Conservation (phyloP, 148 eudicot species). For the Camellia sinensis region DNA sequence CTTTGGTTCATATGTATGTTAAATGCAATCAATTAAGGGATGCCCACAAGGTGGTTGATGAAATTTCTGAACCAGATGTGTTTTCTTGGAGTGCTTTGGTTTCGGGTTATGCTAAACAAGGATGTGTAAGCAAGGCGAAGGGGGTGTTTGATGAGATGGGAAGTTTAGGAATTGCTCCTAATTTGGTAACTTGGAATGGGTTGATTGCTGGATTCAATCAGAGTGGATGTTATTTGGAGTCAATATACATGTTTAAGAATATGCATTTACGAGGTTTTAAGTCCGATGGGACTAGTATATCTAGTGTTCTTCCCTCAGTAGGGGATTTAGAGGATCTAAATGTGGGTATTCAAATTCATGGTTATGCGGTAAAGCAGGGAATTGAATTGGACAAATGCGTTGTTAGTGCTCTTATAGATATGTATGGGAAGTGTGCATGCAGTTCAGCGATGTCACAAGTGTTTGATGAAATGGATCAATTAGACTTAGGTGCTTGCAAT, state of each 20-base stretch:
- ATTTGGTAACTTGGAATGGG: conserved; percentile 64
- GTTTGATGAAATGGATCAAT: conserved; percentile 39
- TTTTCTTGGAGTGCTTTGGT: conserved; percentile 72
- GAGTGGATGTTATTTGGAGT: conserved; percentile 44
- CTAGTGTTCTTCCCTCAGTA: conserved; percentile 54
- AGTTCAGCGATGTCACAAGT: conserved; percentile 43
- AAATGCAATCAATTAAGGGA: conserved; percentile 40
- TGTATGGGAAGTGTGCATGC: conserved; percentile 58
- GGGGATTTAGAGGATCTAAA: conserved; percentile 44
- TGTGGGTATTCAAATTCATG: conserved; percentile 49
- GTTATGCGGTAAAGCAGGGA: conserved; percentile 49
- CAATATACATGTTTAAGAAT: conserved; percentile 34
- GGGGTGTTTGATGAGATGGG: conserved; percentile 46
- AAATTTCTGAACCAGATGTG: conserved; percentile 60
- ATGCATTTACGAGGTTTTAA: conserved; percentile 47
- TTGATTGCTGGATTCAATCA: conserved; percentile 64
- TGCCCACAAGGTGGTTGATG: conserved; percentile 62
- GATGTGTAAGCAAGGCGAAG: conserved; percentile 46
- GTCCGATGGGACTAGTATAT: conserved; percentile 51
- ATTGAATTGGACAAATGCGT: conserved; percentile 42
- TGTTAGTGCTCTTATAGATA: conserved; percentile 49
- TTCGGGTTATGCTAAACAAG: conserved; percentile 79
- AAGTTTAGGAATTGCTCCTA: conserved; percentile 51
- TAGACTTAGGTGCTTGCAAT: conserved; percentile 53
- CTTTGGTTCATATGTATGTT: conserved; percentile 73